A percentile compares a stretch with the other conserved stretches of the same genome.
phyloP scores from a whole-genome alignment of 1,284 basidiomycete species.

The Rhodotorula sp. region DNA sequence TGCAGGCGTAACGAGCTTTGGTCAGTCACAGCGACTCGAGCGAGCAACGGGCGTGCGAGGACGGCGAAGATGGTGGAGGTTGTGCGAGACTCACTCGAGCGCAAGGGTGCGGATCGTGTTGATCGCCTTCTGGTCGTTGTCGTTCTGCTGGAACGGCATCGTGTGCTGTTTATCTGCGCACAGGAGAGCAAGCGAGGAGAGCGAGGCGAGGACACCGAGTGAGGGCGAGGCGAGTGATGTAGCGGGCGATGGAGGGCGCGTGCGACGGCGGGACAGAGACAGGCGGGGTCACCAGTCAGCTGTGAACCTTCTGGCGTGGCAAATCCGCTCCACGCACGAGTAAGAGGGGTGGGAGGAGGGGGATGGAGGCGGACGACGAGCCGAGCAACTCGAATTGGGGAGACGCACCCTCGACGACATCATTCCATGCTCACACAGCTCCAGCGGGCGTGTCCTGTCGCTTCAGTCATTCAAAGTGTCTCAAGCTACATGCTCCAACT shows the following conservation, averaged over 20 bases:
- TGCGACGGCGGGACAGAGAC: not conserved
- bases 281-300: not conserved
- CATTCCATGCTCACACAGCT: too few species aligned
- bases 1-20: not conserved
- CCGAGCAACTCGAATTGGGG: too few species aligned
- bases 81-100: conserved; percentile 56
- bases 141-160: conserved; percentile 28
- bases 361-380: not conserved
- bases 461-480: too few species aligned
- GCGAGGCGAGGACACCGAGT: not conserved
- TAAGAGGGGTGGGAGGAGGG: not conserved
- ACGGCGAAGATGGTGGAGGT: not conserved
- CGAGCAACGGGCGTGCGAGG: conserved; percentile 50
- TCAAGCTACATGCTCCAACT: too few species aligned
- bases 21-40: not conserved
- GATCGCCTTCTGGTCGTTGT: conserved; percentile 52
- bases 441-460: too few species aligned
- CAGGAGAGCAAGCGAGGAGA: not conserved
- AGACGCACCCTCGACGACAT: too few species aligned
- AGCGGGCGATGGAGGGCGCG: not conserved
- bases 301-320: too few species aligned
- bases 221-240: conserved; percentile 3
- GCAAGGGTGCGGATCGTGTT: conserved; percentile 69
- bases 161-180: not conserved
- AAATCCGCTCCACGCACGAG: not conserved